Base-by-base conservation (phyloP, 495 filamentous ascomycete genomes). In the Penicillium waksmanii region DNA sequence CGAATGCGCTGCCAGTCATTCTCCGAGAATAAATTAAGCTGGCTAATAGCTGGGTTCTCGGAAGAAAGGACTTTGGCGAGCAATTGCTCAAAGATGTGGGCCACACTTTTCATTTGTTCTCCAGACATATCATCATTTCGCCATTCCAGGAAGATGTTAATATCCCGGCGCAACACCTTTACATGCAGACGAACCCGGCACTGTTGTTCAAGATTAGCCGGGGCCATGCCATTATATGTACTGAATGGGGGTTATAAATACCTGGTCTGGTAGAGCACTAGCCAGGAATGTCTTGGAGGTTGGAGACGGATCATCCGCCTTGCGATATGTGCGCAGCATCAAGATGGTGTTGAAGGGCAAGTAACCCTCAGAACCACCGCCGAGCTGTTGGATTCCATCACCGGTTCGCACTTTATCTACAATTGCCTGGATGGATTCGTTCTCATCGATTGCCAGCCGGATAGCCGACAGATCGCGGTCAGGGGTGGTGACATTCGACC, bases 111-210 rank as follows among this genome's bases (percentile, higher is more conserved):
- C 62, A 78, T 77, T 47, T 81, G 79, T 12, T 76, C 69, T 3
- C 66, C 66, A 1, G 79, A 79, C 55, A 80, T 72, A 27, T 76
- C 75, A 4, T 75, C 68, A 51, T 78, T 77, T 53, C 76, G 74
- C 67, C 73, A 82, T 59, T 82, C 79, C 9, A 83, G 58, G 56
- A 79, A 79, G 46, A 80, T 70, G 62, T 70, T 73, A 50, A 81
- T 64, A 52, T 77, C 73, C 50, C 70, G 68, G 40, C 66, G 66
- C 55, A 78, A 56, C 3, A 77, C 61, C 59, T 81, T 81, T 8
- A 78, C 77, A 51, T 78, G 69, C n/a, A 83, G 70, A 21, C 79
- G 73, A 48, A 79, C 66, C 52, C 76, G 72, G 60, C 75, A 78
- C 79, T 83, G 46, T 2, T 17, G 0, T 5, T 9, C 12, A 1